A percentile compares a stretch with the other conserved stretches of the same genome.
phyloP scores from a whole-genome alignment of 176 grass and related monocot species.

The Bromus sterilis region DNA sequence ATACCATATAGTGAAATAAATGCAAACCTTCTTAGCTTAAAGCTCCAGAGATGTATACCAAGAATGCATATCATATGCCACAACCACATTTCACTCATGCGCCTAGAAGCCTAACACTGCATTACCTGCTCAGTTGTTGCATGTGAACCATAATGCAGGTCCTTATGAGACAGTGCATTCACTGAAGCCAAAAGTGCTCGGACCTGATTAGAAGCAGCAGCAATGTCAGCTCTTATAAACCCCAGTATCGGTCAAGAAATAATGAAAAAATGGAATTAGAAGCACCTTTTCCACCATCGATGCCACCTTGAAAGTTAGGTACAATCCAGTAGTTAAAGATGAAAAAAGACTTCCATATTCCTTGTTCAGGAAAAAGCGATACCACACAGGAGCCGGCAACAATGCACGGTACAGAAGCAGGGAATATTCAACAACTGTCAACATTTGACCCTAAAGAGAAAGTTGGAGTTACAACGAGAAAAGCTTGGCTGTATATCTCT shows the following conservation, averaged over 20 bases:
- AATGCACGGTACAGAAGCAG: constrained; percentile 88
- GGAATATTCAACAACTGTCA: constrained; percentile 96
- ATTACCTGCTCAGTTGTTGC: constrained; percentile 93
- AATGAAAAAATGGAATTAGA: constrained; percentile 4
- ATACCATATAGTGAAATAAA: background rate
- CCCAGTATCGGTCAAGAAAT: background rate
- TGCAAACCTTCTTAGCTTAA: background rate
- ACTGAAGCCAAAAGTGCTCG: constrained; percentile 81
- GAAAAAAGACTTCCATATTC: constrained; percentile 99
- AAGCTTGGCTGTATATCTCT: background rate
- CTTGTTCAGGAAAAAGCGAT: constrained; percentile 97
- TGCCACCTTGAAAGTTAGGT: constrained; percentile 99
- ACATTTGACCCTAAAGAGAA: constrained; percentile 72
- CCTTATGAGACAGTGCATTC: constrained; percentile 78
- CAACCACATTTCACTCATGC: background rate
- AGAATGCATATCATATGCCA: background rate
- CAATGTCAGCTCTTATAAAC: background rate
- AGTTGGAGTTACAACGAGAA: background rate
- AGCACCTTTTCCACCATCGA: constrained; percentile 94
- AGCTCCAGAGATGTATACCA: background rate
- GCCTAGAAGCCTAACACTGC: background rate
- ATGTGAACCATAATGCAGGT: constrained; percentile 82
- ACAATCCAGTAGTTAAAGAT: constrained; percentile 88
- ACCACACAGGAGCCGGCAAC: constrained; percentile 91
- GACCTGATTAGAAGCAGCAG: constrained; percentile 45